Evolutionary conservation across 139 green algal genomes (phyloP), one percentile per base, ranked within the genome.

Genomic region (Chlamydomonas sp.): DNA sequence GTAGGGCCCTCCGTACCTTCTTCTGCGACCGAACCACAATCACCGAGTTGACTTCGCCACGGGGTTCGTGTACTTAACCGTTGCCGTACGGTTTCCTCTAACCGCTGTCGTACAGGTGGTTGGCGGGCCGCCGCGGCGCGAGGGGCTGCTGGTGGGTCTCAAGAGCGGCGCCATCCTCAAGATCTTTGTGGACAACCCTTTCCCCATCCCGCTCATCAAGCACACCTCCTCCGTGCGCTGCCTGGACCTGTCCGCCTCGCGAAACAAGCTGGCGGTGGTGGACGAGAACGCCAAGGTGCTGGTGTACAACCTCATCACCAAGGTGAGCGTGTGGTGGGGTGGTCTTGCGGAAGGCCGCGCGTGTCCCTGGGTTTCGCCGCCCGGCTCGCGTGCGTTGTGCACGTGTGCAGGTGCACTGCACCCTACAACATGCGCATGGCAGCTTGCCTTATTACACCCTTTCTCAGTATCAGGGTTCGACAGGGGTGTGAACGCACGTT

Each of bases 101-200:
- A 49, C 31, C 0, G 31, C 31, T 49, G 31, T 49, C 31, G 31
- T 49, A 5, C 88, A 89, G 83, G 92, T 96, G 57, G 92, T 97
- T 62, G 95, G 95, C 12, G 96, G 96, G 1, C 94, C 89, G n/a
- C 79, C 78, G 12, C 73, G 63, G 18, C 89, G 84, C 75, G 96
- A 98, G 93, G 94, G 94, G 1, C 85, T 98, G 77, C 91, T 98
- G 74, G 92, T 97, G 20, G 96, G 96, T 0, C 91, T 97, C 10
- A 96, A 96, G 89, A 93, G 73, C 58, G 96, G 96, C 61, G 80
- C 84, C 12, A 90, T 97, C 20, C 76, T 95, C 61, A 95, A 96
- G 87, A 95, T 98, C 61, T 96, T 95, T 80, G 87, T 98, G 16
- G 90, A 98, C 92, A 97, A 97, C 90, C 85, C 92, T 17, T 96